Evolutionary conservation across 768 basidiomycete species (phyloP), one percentile per base, ranked within the genome.

Genomic region (Auricularia heimuer): DNA sequence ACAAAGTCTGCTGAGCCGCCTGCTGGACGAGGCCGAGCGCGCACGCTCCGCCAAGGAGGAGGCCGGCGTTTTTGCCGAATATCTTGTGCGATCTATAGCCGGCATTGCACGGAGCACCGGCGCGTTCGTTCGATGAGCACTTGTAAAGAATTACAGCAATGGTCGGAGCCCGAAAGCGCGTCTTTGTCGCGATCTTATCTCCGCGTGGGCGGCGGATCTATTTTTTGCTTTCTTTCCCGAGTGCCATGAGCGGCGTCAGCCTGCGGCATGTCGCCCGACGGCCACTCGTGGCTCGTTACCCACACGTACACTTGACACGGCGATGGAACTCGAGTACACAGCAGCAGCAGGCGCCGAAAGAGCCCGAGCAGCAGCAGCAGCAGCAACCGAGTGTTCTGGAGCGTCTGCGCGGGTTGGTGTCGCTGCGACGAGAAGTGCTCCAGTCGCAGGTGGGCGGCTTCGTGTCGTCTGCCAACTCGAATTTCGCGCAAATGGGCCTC

Each of bases 401-500:
- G 6, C 21, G 74, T 34, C 73, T 87, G 64, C 83, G 86, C 60
- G 54, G n/a, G 11, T 45, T 21, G 12, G 14, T 64, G 63, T 37
- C 21, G 51, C 77, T 76, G 65, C 80, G 79, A 51, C 79, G 84
- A 54, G 85, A 89, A 71, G 77, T 75, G 54, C 82, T 89, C 68
- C 86, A 51, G 47, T 16, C 14, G 47, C 47, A 21, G 18, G 56
- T 60, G 11, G 56, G 56, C 11, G 56, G 56, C 56, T 60, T 60
- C 6, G 56, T 60, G 34, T 60, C 56, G 24, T 60, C 56, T 3
- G 56, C 56, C 56, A 35, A 60, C 24, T 60, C 78, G 6, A 84
- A 82, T 3, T 84, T 96, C 69, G 86, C 87, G 54, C 81, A 86
- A 69, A 80, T 96, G 2, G 94, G 93, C 11, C 77, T 81, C 33